Conservation (phyloP, 495 filamentous ascomycete genomes). For the Tuber calosporum region DNA sequence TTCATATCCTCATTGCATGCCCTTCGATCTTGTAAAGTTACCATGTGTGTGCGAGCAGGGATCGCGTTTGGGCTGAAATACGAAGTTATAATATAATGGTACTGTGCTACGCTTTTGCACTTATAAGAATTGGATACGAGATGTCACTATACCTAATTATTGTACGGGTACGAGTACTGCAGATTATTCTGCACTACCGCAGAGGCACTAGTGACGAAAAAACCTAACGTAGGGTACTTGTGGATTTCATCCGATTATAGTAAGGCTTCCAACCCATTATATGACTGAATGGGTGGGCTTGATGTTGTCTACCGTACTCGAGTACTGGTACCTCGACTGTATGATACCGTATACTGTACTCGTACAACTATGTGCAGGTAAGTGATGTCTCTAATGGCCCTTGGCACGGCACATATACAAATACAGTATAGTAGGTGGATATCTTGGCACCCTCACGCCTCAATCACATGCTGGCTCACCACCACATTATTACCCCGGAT, state of each 20-base stretch:
- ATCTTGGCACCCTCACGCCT: slow-evolving; percentile 9
- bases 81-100: neutral
- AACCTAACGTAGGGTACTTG: neutral
- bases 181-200: neutral
- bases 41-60: neutral
- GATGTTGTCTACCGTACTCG: neutral
- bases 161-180: too few relatives aligned
- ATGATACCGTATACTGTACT: too few relatives aligned
- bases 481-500: slow-evolving; percentile 26
- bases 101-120: neutral
- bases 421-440: too few relatives aligned
- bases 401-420: slow-evolving; percentile 6
- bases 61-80: slow-evolving; percentile 1
- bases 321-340: too few relatives aligned
- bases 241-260: neutral
- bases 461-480: slow-evolving; percentile 25
- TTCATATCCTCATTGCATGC: neutral
- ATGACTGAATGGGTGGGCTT: slow-evolving; percentile 14
- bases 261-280: neutral
- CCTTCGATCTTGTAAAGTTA: neutral
- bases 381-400: slow-evolving; percentile 16
- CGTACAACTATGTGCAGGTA: too few relatives aligned
- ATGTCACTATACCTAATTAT: neutral
- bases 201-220: neutral
- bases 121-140: neutral